Conservation (phyloP, 768 basidiomycete genomes). For the Agaricus subrufescens region DNA sequence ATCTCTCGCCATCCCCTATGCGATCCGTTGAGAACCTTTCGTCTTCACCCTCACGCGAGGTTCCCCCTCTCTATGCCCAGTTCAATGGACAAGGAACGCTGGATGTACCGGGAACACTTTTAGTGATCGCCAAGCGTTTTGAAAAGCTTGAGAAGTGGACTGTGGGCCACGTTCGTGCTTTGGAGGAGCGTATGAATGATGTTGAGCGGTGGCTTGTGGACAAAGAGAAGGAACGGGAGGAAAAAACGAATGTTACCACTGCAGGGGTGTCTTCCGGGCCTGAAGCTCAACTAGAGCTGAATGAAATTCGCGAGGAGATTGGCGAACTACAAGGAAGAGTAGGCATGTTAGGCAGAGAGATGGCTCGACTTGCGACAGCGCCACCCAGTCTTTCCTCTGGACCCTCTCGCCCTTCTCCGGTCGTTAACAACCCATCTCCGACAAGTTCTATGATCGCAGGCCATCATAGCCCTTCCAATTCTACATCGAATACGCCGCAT, state of each 20-base stretch:
- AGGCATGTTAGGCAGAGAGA: slow-evolving; percentile 70
- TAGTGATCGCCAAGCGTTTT: slow-evolving; percentile 74
- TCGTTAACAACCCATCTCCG: slow-evolving; percentile 7
- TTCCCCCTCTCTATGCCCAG: slow-evolving; percentile 72
- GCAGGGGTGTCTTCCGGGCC: slow-evolving; percentile 3
- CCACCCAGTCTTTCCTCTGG: slow-evolving; percentile 46
- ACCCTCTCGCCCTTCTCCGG: slow-evolving; percentile 40
- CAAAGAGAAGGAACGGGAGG: slow-evolving; percentile 66
- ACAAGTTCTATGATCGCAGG: slow-evolving; percentile 5
- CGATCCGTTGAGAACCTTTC: slow-evolving; percentile 39
- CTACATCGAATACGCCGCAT: slow-evolving; percentile 34
- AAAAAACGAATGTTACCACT: slow-evolving; percentile 13
- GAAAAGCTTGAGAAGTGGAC: slow-evolving; percentile 92
- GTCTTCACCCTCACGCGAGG: slow-evolving; percentile 49
- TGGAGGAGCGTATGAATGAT: slow-evolving; percentile 90
- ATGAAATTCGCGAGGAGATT: slow-evolving; percentile 61
- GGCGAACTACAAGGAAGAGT: slow-evolving; percentile 72
- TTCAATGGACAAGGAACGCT: slow-evolving; percentile 69
- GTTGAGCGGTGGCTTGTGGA: slow-evolving; percentile 90
- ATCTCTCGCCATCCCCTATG: slow-evolving; percentile 63
- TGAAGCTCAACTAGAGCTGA: slow-evolving; percentile 36
- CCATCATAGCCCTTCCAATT: slow-evolving; percentile 22
- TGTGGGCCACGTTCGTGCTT: slow-evolving; percentile 79
- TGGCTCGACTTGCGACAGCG: slow-evolving; percentile 66
- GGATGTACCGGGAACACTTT: slow-evolving; percentile 69